These are phyloP conservation scores for Nakazawaea populi DNA, from an alignment of 805 yeast species.

Conservation along the genomic window DNA sequence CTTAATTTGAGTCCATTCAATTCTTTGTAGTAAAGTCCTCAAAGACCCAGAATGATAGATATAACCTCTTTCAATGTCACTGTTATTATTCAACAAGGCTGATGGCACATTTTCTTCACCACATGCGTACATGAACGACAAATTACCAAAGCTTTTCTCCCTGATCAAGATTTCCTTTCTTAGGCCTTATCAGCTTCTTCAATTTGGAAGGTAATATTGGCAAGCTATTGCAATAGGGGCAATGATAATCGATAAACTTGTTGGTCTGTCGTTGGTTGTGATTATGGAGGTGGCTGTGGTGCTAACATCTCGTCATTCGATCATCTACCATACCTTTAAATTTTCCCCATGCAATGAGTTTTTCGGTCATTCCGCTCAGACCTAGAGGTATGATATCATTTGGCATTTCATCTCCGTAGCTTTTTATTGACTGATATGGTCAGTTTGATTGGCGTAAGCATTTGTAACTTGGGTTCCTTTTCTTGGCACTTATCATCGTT, in stretches of 20 bases:
- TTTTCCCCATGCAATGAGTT: slow-evolving; percentile 4
- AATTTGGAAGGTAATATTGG: slow-evolving; percentile 7
- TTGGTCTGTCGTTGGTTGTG: background rate
- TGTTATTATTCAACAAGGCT: background rate
- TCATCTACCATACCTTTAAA: slow-evolving; percentile 9
- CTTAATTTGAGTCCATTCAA: slow-evolving; percentile 5
- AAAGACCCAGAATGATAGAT: background rate
- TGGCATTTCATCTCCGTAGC: no score
- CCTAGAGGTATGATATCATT: no score
- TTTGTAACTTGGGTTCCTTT: no score
- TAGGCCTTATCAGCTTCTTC: background rate
- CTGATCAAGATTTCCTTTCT: background rate
- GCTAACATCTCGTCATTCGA: slow-evolving; percentile 1
- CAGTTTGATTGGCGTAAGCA: no score
- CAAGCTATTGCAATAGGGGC: background rate
- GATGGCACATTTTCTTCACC: background rate
- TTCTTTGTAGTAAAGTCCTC: slow-evolving; percentile 4
- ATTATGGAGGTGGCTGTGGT: background rate
- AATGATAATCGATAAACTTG: no score
- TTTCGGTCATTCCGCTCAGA: no score
- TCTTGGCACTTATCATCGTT: no score
- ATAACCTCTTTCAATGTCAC: background rate
- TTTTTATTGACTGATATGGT: no score
- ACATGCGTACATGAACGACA: background rate
- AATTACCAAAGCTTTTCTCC: slow-evolving; percentile 2